Base-by-base conservation (phyloP, 75 land plant genomes). In the Azolla pinnata region DNA sequence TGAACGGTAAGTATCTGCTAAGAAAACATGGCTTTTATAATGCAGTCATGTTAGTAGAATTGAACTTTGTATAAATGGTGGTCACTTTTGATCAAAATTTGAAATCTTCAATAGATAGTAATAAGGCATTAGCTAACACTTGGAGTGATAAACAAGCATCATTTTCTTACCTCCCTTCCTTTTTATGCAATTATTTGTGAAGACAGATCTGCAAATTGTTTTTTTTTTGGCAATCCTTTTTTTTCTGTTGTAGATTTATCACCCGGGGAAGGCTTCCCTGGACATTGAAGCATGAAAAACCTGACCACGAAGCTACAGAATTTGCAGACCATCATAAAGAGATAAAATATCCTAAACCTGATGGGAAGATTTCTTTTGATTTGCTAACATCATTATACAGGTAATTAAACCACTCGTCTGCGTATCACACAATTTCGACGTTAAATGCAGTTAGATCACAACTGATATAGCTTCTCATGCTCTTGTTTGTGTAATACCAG, bases 1-100 rank as follows among this genome's bases (percentile, higher is more conserved):
- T 50, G 97, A 91, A 65, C 88, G 64, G 97, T 91, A 76, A 77
- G 86, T n/a, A n/a, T n/a, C n/a, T n/a, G n/a, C n/a, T n/a, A n/a
- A n/a, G n/a, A n/a, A n/a, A n/a, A n/a, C n/a, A n/a, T n/a, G n/a
- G n/a, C n/a, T n/a, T n/a, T n/a, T n/a, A n/a, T n/a, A n/a, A n/a
- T n/a, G n/a, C n/a, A n/a, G n/a, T n/a, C n/a, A n/a, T n/a, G n/a
- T n/a, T n/a, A n/a, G n/a, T n/a, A n/a, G n/a, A n/a, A n/a, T n/a
- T n/a, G n/a, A n/a, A n/a, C n/a, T n/a, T n/a, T n/a, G n/a, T n/a
- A n/a, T n/a, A n/a, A n/a, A n/a, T n/a, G n/a, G n/a, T n/a, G n/a
- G n/a, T n/a, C n/a, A n/a, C n/a, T n/a, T n/a, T n/a, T n/a, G n/a
- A n/a, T n/a, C n/a, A n/a, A n/a, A n/a, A n/a, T n/a, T n/a, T n/a